These are phyloP conservation scores for Larix kaempferi DNA, from an alignment of 75 land plant genomes.

Conservation along the genomic window DNA sequence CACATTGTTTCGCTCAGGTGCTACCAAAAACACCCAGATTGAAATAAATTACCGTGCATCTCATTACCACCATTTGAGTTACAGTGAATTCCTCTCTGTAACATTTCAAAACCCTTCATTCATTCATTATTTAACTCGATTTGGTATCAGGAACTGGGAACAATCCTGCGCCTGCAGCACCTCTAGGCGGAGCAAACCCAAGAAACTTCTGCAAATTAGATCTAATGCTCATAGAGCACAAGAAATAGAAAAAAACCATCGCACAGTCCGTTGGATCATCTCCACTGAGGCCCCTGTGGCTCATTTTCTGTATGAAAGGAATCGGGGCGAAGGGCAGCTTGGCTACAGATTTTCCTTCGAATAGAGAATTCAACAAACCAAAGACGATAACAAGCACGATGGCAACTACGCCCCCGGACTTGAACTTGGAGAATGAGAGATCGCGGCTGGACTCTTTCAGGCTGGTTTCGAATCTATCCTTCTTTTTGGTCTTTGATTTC, in stretches of 20 bases:
- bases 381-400: constrained; percentile 52
- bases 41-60: too few species aligned
- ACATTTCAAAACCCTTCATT: too few species aligned
- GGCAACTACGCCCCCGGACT: constrained; percentile 2
- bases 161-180: too few species aligned
- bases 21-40: too few species aligned
- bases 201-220: constrained; percentile 27
- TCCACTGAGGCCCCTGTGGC: constrained; percentile 73
- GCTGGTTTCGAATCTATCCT: constrained; percentile 87
- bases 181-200: too few species aligned
- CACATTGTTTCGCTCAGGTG: too few species aligned
- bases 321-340: constrained; percentile 20
- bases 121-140: too few species aligned
- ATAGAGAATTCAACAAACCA: constrained; percentile 73
- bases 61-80: too few species aligned
- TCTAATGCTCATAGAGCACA: constrained; percentile 84
- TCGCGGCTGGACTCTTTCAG: constrained; percentile 83
- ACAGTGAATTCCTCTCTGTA: too few species aligned
- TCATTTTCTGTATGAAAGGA: constrained; percentile 75
- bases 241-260: constrained; percentile 30
- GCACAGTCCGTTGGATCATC: constrained; percentile 77
- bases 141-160: too few species aligned
- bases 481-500: constrained; percentile 69
- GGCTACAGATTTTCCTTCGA: too few species aligned
- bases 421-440: constrained; percentile 77